These are phyloP conservation scores for Suillus occidentalis DNA, from an alignment of 768 basidiomycete species.

Conservation along the genomic window DNA sequence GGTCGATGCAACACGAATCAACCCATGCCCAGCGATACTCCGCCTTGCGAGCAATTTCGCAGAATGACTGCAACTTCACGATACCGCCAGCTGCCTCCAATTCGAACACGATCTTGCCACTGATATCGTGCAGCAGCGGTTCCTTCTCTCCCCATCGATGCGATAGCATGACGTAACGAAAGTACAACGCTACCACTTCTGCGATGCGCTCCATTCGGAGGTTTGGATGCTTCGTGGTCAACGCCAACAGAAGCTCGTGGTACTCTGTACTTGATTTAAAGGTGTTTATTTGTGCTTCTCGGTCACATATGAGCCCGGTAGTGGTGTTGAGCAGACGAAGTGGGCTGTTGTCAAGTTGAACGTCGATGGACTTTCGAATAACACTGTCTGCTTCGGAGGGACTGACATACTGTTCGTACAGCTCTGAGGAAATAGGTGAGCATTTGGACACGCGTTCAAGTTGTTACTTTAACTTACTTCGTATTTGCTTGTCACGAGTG, in stretches of 20 bases:
- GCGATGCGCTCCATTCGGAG: no score
- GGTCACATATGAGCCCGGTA: background rate
- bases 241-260: background rate
- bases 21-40: no score
- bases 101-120: no score
- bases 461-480: background rate
- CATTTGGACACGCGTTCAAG: background rate
- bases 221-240: no score
- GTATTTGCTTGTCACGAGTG: background rate
- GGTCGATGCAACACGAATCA: no score
- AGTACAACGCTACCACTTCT: no score
- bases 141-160: no score
- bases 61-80: no score
- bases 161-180: no score
- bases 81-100: no score
- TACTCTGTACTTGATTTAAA: background rate
- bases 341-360: background rate
- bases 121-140: no score
- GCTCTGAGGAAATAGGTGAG: background rate
- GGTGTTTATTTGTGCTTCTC: background rate
- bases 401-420: background rate
- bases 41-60: no score
- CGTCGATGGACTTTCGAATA: background rate
- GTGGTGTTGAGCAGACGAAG: background rate
- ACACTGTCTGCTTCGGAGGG: background rate